These are phyloP conservation scores for Sanghuangporus weigelae DNA, from an alignment of 1,284 basidiomycete genomes.

Conservation along the genomic window DNA sequence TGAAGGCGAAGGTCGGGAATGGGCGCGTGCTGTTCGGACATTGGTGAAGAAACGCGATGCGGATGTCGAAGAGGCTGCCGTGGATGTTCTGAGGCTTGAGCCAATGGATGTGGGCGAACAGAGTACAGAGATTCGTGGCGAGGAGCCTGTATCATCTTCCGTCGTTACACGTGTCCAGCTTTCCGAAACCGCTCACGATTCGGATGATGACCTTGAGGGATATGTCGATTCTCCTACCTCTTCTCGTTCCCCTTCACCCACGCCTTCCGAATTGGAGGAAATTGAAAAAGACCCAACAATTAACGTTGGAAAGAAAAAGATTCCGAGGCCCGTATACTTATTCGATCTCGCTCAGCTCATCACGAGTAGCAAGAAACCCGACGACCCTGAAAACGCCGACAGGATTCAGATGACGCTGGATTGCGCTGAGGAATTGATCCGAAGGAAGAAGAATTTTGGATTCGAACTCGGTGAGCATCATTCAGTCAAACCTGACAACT, in stretches of 20 bases:
- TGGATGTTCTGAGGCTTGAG: constrained; percentile 11
- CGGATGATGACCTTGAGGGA: constrained; percentile 79
- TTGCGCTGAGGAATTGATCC: constrained; percentile 74
- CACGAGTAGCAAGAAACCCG: constrained; percentile 40
- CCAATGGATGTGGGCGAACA: background rate
- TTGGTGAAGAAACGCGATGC: constrained; percentile 48
- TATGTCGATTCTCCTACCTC: constrained; percentile 59
- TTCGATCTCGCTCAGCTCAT: constrained; percentile 73
- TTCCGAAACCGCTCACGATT: constrained; percentile 45
- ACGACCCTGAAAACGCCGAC: constrained; percentile 68
- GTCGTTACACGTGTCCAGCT: constrained; percentile 19
- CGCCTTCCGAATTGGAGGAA: constrained; percentile 72
- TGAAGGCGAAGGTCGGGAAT: constrained; percentile 58
- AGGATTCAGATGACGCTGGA: constrained; percentile 74
- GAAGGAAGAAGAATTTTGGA: constrained; percentile 78
- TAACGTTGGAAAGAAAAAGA: constrained; percentile 57
- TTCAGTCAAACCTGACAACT: background rate
- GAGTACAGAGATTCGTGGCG: background rate
- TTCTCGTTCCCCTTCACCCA: constrained; percentile 76
- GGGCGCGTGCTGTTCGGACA: constrained; percentile 55
- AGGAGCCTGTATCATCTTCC: background rate
- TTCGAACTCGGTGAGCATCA: constrained; percentile 68
- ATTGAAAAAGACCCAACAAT: constrained; percentile 84
- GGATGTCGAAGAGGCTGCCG: constrained; percentile 33
- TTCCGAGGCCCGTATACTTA: constrained; percentile 76